phyloP scores from a whole-genome alignment of 202 grass and related monocot genomes.

The Zoysia matrella region DNA sequence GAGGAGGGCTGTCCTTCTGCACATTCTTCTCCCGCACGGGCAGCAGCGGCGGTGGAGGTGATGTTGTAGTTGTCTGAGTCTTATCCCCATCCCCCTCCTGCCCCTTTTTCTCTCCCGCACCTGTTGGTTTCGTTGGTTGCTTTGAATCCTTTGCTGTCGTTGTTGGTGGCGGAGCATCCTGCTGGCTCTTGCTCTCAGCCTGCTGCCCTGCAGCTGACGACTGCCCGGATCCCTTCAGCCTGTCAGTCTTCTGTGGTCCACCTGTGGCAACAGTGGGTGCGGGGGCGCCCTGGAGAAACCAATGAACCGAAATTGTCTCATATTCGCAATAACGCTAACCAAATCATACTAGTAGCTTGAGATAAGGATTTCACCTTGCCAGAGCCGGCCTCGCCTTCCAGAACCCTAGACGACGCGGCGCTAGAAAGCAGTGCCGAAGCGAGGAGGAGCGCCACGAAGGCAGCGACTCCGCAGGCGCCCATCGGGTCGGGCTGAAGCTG shows the following conservation, averaged over 20 bases:
- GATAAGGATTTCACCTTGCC: background rate
- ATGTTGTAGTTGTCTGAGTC: conserved; percentile 1
- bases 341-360: background rate
- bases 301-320: background rate
- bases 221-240: conserved; percentile 7
- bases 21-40: background rate
- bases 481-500: conserved; percentile 1
- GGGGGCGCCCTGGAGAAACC: conserved; percentile 38
- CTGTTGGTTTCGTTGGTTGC: background rate
- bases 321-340: background rate
- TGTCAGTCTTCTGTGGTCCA: conserved; percentile 30
- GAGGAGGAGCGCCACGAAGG: conserved; percentile 32
- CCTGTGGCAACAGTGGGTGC: conserved; percentile 13
- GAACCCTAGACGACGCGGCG: conserved; percentile 43
- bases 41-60: background rate
- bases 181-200: conserved; percentile 6
- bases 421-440: conserved; percentile 25
- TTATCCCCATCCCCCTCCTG: background rate
- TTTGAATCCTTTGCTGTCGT: background rate
- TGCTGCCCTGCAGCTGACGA: conserved; percentile 24
- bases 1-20: background rate
- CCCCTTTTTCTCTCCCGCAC: background rate
- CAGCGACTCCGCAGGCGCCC: conserved; percentile 37
- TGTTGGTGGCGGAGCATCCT: background rate
- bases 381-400: conserved; percentile 36